Base-by-base conservation (phyloP, 306 rosid genomes). In the Pterocarpus macrocarpus region DNA sequence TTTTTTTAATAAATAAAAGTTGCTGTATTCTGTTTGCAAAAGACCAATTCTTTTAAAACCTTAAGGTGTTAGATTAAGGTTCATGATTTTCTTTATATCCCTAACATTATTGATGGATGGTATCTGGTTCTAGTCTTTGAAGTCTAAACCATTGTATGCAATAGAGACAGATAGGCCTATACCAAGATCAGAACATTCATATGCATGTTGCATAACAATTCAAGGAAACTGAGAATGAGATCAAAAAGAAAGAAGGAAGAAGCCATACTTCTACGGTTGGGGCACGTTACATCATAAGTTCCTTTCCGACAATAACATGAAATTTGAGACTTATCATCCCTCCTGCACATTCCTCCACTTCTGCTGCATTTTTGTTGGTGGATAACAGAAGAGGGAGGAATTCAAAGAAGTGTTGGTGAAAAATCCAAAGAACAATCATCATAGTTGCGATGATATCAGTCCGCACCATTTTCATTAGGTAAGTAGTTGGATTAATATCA, bases 181-280 rank as follows among this genome's bases (percentile, higher is more conserved):
- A 50, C 57, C 57, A 50, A 50, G 16, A 30, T 2, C 38, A 30
- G 36, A 11, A 59, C 36, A 17, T 57, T 57, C 64, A 57, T 57
- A 8, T 5, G 71, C 22, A 50, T 8, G 57, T 50, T 50, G 11
- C 15, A 22, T 7, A 16, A 7, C 14, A 39, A 66, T 66, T 15
- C 71, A 66, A n/a, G 71, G 47, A 64, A 38, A 44, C 49, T 22
- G 56, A 68, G 56, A 22, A 38, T 7, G 47, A 43, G 47, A 43
- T 5, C 47, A 43, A 32, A 5, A 10, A 5, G 17, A 33, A 61
- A 61, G 4, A 33, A 9, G 43, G 41, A 33, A 61, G 39, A 30
- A 61, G 38, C 14, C 36, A 43, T 17, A n/a, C 47, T 43, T 43
- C 47, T 8, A 43, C 7, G 10, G 1, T 43, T 7, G 47, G 47